Evolutionary conservation across 192 early-diverging fungal genomes (phyloP).

Genomic region (Backusella parvicylindrica): DNA sequence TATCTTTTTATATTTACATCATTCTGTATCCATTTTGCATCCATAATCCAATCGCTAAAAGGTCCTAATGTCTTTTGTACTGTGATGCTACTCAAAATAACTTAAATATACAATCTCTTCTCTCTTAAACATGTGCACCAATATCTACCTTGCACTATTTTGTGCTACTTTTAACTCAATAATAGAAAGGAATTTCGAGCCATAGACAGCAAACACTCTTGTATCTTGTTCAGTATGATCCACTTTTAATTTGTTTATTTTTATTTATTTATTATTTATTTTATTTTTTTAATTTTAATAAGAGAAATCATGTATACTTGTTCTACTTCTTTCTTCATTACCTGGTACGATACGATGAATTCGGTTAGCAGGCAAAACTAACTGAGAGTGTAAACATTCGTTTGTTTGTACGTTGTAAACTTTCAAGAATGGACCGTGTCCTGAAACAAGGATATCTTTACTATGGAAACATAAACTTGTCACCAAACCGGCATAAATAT

Average conservation of each 20-base stretch:
- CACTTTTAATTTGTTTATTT: background rate
- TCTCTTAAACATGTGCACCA: background rate
- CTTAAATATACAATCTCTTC: background rate
- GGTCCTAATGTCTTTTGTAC: slow-evolving; percentile 34
- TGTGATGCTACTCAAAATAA: slow-evolving; percentile 14
- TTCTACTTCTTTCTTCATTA: slow-evolving; percentile 15
- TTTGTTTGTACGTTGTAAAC: slow-evolving; percentile 42
- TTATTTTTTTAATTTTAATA: background rate
- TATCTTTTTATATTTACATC: slow-evolving; percentile 14
- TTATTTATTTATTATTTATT: background rate
- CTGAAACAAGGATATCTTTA: slow-evolving; percentile 43
- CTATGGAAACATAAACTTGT: slow-evolving; percentile 48
- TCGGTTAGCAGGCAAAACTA: slow-evolving; percentile 37
- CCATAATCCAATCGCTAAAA: slow-evolving; percentile 76
- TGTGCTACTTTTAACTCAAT: background rate
- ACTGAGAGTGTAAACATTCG: slow-evolving; percentile 31
- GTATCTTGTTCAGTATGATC: background rate
- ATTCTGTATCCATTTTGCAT: slow-evolving; percentile 62
- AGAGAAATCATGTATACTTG: background rate
- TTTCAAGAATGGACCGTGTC: slow-evolving; percentile 57
- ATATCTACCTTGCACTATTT: background rate
- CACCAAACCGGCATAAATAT: slow-evolving; percentile 38
- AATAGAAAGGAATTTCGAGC: slow-evolving; percentile 44
- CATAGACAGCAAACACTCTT: slow-evolving; percentile 38
- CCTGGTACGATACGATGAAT: slow-evolving; percentile 53